Percentiles rank a stretch among this genome's conserved stretches.
These are phyloP conservation scores for Mortierella sp. DNA, from an alignment of 371 early-diverging fungal genomes.

Conservation along the genomic window DNA sequence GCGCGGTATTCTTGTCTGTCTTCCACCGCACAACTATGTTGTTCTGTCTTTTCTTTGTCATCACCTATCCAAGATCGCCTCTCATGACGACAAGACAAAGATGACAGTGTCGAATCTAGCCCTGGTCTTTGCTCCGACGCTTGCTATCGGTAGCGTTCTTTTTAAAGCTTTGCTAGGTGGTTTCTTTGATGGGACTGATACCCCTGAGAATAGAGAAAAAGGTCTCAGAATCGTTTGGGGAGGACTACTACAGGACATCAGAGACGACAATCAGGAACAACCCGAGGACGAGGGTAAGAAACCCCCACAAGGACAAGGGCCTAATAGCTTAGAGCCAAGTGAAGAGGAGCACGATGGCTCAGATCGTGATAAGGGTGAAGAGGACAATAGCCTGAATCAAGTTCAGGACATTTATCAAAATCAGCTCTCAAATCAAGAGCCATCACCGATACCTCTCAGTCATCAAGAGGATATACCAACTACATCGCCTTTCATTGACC, in stretches of 20 bases:
- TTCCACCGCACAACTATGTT: conserved; percentile 42
- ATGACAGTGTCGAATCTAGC: conserved; percentile 54
- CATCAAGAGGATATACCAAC: conserved; percentile 3
- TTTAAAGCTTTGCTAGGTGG: conserved; percentile 50
- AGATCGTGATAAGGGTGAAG: not conserved
- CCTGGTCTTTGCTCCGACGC: conserved; percentile 55
- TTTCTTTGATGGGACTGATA: conserved; percentile 35
- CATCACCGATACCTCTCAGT: not conserved
- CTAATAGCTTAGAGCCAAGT: not conserved
- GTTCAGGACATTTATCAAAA: not conserved
- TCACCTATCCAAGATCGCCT: conserved; percentile 51
- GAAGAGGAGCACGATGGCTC: not conserved
- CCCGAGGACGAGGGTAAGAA: conserved; percentile 7
- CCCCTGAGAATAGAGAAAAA: conserved; percentile 34
- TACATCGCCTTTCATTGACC: conserved; percentile 20
- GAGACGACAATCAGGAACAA: conserved; percentile 20
- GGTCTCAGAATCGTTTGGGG: conserved; percentile 54
- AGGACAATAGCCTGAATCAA: too few relatives aligned
- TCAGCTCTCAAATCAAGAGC: not conserved
- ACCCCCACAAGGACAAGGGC: not conserved
- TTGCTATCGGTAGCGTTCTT: conserved; percentile 45
- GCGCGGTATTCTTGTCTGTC: conserved; percentile 38
- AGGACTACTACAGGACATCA: conserved; percentile 20
- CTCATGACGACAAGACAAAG: conserved; percentile 45
- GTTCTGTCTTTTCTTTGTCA: conserved; percentile 45